Evolutionary conservation across 164 flowering plant genomes (phyloP).

Genomic region (Aristolochia fimbriata): DNA sequence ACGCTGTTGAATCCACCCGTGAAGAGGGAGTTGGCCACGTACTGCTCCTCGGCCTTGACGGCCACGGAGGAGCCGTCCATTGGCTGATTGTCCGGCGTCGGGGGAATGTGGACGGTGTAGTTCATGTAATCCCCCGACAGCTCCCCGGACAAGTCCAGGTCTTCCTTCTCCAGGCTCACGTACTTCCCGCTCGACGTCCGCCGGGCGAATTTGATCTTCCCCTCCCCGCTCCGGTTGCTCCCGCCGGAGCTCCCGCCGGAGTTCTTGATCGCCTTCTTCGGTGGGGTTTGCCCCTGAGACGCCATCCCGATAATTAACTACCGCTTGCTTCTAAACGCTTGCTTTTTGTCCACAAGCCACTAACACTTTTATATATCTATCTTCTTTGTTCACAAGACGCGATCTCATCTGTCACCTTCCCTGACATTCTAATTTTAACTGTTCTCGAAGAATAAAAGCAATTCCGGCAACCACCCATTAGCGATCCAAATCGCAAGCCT

Average conservation of each 20-base stretch:
- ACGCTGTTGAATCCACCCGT: conserved; percentile 69
- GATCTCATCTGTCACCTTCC: not conserved
- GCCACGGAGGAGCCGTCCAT: conserved; percentile 53
- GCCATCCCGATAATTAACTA: no score
- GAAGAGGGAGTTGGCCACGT: conserved; percentile 57
- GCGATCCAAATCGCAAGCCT: no score
- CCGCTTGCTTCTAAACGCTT: no score
- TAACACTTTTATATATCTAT: no score
- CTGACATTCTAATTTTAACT: no score
- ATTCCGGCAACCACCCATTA: no score
- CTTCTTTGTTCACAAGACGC: not conserved
- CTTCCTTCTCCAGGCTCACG: conserved; percentile 53
- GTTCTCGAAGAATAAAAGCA: no score
- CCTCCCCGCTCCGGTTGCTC: conserved; percentile 10
- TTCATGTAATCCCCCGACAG: conserved; percentile 52
- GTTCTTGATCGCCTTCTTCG: conserved; percentile 31
- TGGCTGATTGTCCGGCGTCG: conserved; percentile 72
- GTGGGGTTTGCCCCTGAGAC: conserved; percentile 20
- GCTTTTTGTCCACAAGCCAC: no score
- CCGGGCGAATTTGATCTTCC: conserved; percentile 55
- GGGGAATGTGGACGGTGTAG: conserved; percentile 70
- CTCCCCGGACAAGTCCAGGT: conserved; percentile 64
- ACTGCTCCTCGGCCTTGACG: conserved; percentile 61
- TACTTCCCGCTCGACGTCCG: conserved; percentile 65
- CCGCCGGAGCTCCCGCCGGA: conserved; percentile 16